Evolutionary conservation across 306 rosid species (phyloP).

Genomic region (Inga leiocalycina): DNA sequence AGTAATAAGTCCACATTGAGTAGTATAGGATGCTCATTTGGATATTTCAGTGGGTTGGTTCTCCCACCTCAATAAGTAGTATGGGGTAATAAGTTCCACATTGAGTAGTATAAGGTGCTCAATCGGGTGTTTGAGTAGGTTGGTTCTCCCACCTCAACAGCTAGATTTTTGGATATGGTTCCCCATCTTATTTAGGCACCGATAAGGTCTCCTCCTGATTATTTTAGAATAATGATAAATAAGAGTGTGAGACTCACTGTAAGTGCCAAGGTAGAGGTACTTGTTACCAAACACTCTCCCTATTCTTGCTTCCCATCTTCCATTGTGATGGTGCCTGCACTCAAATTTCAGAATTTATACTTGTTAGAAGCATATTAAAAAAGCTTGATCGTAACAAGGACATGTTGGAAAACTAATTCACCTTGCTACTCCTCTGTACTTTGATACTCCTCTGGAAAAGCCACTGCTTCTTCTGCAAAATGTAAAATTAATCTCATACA

Average conservation of each 20-base stretch:
- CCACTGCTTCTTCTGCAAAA: constrained; percentile 83
- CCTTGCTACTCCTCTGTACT: constrained; percentile 97
- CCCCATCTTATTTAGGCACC: no score
- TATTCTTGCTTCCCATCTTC: constrained; percentile 98
- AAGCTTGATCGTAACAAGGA: not conserved
- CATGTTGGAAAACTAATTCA: constrained; percentile 18
- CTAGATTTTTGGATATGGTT: no score
- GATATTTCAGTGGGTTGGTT: no score
- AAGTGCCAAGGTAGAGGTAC: constrained; percentile 93
- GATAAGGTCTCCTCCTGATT: not conserved
- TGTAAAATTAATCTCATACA: not conserved
- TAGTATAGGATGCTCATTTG: no score
- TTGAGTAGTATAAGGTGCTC: no score
- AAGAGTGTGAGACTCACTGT: constrained; percentile 54
- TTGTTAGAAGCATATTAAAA: not conserved
- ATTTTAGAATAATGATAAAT: not conserved
- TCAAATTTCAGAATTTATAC: constrained; percentile 12
- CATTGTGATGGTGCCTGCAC: constrained; percentile 89
- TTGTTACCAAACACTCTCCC: constrained; percentile 97
- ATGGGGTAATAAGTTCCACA: no score
- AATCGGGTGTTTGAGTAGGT: no score
- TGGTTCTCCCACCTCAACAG: no score
- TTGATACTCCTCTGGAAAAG: constrained; percentile 95
- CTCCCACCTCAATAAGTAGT: no score
- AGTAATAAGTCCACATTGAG: no score